These are phyloP conservation scores for Tephrocybe sp. DNA, from an alignment of 768 basidiomycete species.

Conservation along the genomic window DNA sequence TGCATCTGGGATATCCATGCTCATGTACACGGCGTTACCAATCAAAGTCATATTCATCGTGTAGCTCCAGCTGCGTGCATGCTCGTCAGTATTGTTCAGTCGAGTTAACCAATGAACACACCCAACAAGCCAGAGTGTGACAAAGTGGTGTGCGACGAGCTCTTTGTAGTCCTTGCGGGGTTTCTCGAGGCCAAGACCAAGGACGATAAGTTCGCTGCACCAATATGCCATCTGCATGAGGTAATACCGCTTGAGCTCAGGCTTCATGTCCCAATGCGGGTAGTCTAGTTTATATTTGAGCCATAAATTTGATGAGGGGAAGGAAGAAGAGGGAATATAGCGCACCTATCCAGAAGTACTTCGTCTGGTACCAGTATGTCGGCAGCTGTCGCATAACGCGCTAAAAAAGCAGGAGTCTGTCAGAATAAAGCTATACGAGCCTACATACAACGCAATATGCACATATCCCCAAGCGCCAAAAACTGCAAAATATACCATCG, in stretches of 20 bases:
- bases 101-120: too few species aligned
- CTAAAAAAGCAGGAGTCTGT: too few species aligned
- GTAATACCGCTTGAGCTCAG: conserved; percentile 88
- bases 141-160: conserved; percentile 86
- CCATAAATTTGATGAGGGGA: neutral
- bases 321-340: conserved; percentile 1
- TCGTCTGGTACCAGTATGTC: conserved; percentile 84
- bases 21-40: conserved; percentile 89
- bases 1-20: conserved; percentile 95
- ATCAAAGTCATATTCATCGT: conserved; percentile 78
- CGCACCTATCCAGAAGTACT: conserved; percentile 82
- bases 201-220: conserved; percentile 89
- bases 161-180: conserved; percentile 91
- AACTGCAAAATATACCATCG: conserved; percentile 72
- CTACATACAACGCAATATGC: conserved; percentile 32
- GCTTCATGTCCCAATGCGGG: conserved; percentile 87
- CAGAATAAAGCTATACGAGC: conserved; percentile 1
- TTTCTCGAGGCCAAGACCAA: conserved; percentile 86
- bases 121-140: conserved; percentile 94
- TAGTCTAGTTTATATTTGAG: conserved; percentile 59
- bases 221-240: conserved; percentile 93
- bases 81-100: conserved; percentile 4
- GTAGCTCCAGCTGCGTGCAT: conserved; percentile 76
- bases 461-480: conserved; percentile 81
- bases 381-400: conserved; percentile 82